A percentile compares a stretch with the other conserved stretches of the same genome.
phyloP scores from a whole-genome alignment of 148 eudicot genomes.

The Rhododendron vialii region DNA sequence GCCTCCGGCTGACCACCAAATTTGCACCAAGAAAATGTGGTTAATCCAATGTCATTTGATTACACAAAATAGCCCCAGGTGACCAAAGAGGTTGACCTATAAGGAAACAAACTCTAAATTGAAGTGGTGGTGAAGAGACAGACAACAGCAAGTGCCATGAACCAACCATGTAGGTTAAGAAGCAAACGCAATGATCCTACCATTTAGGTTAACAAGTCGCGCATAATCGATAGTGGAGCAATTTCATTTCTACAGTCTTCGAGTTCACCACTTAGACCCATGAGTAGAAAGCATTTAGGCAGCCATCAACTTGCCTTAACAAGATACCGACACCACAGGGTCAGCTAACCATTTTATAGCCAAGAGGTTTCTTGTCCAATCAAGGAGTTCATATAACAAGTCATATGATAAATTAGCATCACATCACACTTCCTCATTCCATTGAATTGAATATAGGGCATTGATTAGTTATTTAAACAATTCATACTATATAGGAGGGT shows the following conservation, averaged over 20 bases:
- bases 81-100: not conserved
- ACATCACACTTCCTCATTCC: not conserved
- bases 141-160: not conserved
- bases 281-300: not conserved
- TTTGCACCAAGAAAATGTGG: not conserved
- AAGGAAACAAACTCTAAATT: not conserved
- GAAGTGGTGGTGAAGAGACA: not conserved
- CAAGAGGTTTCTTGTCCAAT: not conserved
- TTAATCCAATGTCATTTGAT: not conserved
- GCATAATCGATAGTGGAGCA: not conserved
- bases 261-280: not conserved
- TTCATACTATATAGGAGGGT: no score
- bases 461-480: not conserved
- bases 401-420: not conserved
- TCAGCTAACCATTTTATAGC: not conserved
- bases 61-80: not conserved
- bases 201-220: not conserved
- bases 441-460: not conserved
- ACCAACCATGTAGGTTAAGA: not conserved
- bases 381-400: not conserved
- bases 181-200: not conserved
- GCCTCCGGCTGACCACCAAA: not conserved
- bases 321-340: not conserved
- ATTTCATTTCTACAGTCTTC: not conserved
- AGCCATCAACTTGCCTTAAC: not conserved